Conservation (phyloP, 164 flowering plant species). For the Echeveria elegans region DNA sequence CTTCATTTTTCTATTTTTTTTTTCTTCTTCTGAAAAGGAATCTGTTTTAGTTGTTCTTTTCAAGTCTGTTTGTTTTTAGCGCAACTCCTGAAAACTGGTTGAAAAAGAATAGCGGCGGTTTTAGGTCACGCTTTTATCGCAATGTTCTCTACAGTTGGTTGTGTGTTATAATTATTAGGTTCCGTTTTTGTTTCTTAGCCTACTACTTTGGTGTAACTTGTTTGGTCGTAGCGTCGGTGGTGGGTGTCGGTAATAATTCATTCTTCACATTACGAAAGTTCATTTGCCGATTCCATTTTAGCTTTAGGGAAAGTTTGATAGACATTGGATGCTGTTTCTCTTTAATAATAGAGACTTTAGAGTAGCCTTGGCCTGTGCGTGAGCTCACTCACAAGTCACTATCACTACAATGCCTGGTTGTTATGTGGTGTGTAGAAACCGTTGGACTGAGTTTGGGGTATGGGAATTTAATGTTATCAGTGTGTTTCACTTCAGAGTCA, state of each 20-base stretch:
- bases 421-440: background rate
- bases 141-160: too few relatives aligned
- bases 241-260: background rate
- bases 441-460: background rate
- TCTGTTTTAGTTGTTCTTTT: background rate
- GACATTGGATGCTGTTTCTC: constrained; percentile 1
- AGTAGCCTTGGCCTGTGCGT: background rate
- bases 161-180: too few relatives aligned
- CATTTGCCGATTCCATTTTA: background rate
- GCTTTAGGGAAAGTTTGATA: background rate
- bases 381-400: background rate
- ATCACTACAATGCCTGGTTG: background rate
- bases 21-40: background rate
- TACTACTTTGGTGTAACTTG: background rate
- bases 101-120: too few relatives aligned
- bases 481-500: background rate
- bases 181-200: too few relatives aligned
- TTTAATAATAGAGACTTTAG: background rate
- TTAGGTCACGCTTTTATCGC: too few relatives aligned
- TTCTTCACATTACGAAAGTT: background rate
- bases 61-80: background rate
- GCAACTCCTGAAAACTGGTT: background rate
- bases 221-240: background rate
- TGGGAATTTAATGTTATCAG: background rate
- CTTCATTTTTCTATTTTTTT: too few relatives aligned